Evolutionary conservation across 768 basidiomycete genomes (phyloP).

Genomic region (Cubamyces sp.): DNA sequence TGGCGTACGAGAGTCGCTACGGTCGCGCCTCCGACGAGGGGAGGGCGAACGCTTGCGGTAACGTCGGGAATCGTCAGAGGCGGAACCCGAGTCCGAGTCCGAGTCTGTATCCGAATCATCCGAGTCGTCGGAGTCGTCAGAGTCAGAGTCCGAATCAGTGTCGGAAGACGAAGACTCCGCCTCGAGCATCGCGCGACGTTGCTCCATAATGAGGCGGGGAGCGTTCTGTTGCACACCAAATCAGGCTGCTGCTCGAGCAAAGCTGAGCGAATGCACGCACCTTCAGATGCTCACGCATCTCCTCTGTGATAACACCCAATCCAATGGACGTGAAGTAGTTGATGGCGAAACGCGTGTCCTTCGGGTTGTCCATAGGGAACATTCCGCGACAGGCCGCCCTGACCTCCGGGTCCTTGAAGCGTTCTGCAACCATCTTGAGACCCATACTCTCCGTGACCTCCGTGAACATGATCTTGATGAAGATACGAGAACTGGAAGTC

Average conservation of each 20-base stretch:
- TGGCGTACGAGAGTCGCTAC: conserved; percentile 38
- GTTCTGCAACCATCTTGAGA: conserved; percentile 78
- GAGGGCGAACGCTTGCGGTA: conserved; percentile 37
- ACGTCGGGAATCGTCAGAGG: conserved; percentile 39
- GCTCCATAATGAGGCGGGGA: conserved; percentile 91
- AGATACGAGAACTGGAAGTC: conserved; percentile 94
- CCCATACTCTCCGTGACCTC: conserved; percentile 97
- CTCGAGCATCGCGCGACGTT: conserved; percentile 85
- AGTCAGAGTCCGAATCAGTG: conserved; percentile 40
- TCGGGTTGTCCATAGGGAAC: conserved; percentile 97
- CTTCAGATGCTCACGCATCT: conserved; percentile 96
- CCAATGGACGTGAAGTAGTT: conserved; percentile 98
- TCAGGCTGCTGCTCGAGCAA: background rate
- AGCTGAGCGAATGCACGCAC: conserved; percentile 42
- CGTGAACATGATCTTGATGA: conserved; percentile 94
- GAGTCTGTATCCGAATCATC: conserved; percentile 34
- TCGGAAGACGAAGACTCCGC: conserved; percentile 56
- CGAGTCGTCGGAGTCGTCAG: conserved; percentile 50
- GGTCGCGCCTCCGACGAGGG: conserved; percentile 38
- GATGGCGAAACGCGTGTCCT: conserved; percentile 95
- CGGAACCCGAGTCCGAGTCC: conserved; percentile 40
- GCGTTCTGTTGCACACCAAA: conserved; percentile 67
- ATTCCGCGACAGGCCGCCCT: conserved; percentile 73
- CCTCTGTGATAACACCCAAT: conserved; percentile 87
- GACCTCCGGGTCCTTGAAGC: conserved; percentile 89